Evolutionary conservation across 2,329 filamentous ascomycete genomes (phyloP).

Genomic region (Ascochyta fabae): DNA sequence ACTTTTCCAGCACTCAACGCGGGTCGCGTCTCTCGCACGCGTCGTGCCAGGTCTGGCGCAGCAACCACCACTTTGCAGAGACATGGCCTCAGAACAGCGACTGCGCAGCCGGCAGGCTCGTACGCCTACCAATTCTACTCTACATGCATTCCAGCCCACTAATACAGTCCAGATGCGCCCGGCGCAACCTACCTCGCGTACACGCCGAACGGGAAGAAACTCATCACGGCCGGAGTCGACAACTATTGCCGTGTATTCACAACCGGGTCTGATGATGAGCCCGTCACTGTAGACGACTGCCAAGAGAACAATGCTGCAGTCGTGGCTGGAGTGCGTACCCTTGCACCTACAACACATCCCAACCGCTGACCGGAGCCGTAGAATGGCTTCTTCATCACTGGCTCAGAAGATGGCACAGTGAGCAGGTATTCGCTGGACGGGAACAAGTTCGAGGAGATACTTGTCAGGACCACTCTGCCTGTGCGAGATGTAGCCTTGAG

Average conservation of each 20-base stretch:
- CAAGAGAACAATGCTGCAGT: constrained; percentile 85
- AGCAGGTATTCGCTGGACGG: constrained; percentile 85
- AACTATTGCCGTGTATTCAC: constrained; percentile 93
- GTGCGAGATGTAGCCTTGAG: constrained; percentile 86
- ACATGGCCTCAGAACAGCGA: constrained; percentile 27
- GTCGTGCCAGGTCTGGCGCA: constrained; percentile 7
- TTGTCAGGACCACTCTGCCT: constrained; percentile 83
- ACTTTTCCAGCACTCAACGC: constrained; percentile 13
- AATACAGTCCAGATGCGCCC: constrained; percentile 67
- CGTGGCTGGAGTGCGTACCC: constrained; percentile 65
- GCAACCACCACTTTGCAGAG: constrained; percentile 3
- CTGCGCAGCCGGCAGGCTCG: constrained; percentile 43
- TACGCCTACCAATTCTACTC: constrained; percentile 23
- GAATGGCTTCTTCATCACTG: constrained; percentile 85
- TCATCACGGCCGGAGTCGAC: constrained; percentile 92
- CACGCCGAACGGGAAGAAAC: constrained; percentile 82
- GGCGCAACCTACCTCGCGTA: constrained; percentile 88
- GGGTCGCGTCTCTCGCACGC: constrained; percentile 14
- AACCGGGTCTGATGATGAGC: constrained; percentile 90
- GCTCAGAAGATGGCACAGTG: constrained; percentile 94
- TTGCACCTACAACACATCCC: not conserved
- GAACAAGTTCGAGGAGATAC: constrained; percentile 77
- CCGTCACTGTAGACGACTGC: constrained; percentile 88
- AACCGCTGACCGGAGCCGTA: constrained; percentile 41
- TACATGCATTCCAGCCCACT: not conserved